Percentiles rank a stretch among this genome's conserved stretches.
These are phyloP conservation scores for Boehmeria nivea DNA, from an alignment of 306 rosid genomes.

Conservation along the genomic window DNA sequence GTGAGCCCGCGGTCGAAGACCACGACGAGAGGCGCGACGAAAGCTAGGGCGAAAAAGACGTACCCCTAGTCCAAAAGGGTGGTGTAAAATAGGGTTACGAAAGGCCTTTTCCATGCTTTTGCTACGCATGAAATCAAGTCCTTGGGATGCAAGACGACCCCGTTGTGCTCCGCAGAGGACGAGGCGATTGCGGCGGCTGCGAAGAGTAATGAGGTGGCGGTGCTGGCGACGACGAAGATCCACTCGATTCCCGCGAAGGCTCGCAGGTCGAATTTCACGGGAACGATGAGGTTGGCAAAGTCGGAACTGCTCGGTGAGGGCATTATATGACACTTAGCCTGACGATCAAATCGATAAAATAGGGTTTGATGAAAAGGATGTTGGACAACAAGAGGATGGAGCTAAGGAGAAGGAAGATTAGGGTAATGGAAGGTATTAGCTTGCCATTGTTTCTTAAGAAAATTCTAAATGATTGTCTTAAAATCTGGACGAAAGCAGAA, in stretches of 20 bases:
- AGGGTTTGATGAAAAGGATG: slow-evolving; percentile 3
- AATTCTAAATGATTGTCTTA: neutral
- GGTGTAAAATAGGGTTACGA: slow-evolving; percentile 16
- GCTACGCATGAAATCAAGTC: neutral
- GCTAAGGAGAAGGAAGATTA: neutral
- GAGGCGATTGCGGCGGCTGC: neutral
- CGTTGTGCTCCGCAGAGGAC: neutral
- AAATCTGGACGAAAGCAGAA: neutral
- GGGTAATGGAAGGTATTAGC: neutral
- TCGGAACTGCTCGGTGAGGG: neutral
- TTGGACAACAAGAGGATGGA: neutral
- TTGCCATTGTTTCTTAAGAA: slow-evolving; percentile 3
- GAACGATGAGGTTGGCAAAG: neutral
- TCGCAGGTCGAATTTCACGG: slow-evolving; percentile 1
- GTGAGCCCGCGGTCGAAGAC: neutral
- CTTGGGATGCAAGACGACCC: neutral
- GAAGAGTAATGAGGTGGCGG: neutral
- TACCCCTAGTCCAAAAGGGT: slow-evolving; percentile 13
- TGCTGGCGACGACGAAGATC: neutral
- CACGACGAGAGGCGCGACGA: neutral
- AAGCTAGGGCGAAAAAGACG: neutral
- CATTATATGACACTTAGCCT: neutral
- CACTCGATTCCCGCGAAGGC: neutral
- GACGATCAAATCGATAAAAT: neutral
- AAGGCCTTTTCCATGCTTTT: slow-evolving; percentile 1